Base-by-base conservation (phyloP, 169 alveolate species). In the Plasmodium chabaudi region DNA sequence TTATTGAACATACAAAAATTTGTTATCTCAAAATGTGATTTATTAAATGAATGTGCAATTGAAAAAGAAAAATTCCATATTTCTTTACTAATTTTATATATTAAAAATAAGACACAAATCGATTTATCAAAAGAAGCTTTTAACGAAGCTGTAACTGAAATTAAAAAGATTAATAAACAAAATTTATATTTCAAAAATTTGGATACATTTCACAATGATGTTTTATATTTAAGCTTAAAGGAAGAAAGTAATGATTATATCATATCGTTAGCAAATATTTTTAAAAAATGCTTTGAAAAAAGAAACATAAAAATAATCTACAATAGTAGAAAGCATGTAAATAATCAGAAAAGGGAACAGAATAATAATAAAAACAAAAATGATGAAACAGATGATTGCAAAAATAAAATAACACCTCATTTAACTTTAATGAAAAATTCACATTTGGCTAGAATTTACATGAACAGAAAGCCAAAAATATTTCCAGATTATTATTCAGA, bases 381-480 rank as follows among this genome's bases (percentile, higher is more conserved):
- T 9, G 9, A 34, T 46, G 44, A 23, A 17, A 64, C 25, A 51
- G 0, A 64, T 47, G 47, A 10, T 44, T 47, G 42, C 5, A 19
- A 47, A 12, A 68, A 75, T n/a, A 10, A 61, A 7, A 55, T 79
- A 53, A 79, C 71, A 10, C 89, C 89, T 46, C 89, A 79, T 59
- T 56, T 79, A 47, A 79, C 89, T 70, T 17, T 79, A 34, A 79
- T 79, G 89, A 79, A 79, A 79, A 79, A 79, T 21, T 79, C 89
- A 5, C 55, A 79, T 25, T 27, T 79, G 55, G 51, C 21, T 39
- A 79, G 60, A 55, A 39, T 51, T 10, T 79, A 79, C 60, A 49
- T 59, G 17, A 79, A 67, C 64, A 79, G 47, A 59, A 65, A 42
- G 51, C 89, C 89, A 17, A 55, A 59, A 49, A 79, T 79, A 17